These are phyloP conservation scores for Epicoccum nigrum DNA, from an alignment of 2,329 filamentous ascomycete species.

Conservation along the genomic window DNA sequence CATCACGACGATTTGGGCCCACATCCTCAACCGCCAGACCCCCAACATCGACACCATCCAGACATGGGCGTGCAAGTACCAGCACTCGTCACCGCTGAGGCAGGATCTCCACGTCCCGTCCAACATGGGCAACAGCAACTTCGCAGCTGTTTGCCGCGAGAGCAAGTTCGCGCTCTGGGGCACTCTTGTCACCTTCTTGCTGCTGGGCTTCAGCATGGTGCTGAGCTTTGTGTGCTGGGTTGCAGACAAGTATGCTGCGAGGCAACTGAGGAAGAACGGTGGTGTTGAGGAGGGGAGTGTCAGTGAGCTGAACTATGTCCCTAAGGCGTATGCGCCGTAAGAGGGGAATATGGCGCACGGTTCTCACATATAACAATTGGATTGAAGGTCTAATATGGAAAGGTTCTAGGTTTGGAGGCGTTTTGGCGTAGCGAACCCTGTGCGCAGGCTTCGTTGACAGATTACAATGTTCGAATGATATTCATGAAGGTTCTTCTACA, in stretches of 20 bases:
- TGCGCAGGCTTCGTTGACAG: slow-evolving; percentile 7
- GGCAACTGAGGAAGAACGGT: slow-evolving; percentile 42
- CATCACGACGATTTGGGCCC: slow-evolving; percentile 49
- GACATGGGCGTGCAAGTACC: slow-evolving; percentile 50
- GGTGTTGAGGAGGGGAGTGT: slow-evolving; percentile 7
- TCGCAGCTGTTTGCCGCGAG: slow-evolving; percentile 49
- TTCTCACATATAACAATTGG: not conserved
- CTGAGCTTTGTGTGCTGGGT: slow-evolving; percentile 45
- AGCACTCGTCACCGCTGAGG: slow-evolving; percentile 30
- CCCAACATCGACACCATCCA: slow-evolving; percentile 48
- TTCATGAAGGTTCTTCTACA: too few relatives aligned
- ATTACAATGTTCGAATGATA: not conserved
- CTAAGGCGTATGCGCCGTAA: slow-evolving; percentile 14
- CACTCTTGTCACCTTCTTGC: slow-evolving; percentile 49
- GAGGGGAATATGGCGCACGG: not conserved
- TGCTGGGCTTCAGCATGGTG: slow-evolving; percentile 44
- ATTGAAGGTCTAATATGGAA: not conserved
- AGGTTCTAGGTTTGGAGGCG: not conserved
- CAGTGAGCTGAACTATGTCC: slow-evolving; percentile 14
- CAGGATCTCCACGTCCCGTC: slow-evolving; percentile 31
- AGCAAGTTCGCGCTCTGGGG: slow-evolving; percentile 55
- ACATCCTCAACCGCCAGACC: slow-evolving; percentile 44
- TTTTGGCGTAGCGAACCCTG: slow-evolving; percentile 10
- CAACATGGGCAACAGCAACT: slow-evolving; percentile 45
- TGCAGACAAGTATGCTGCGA: slow-evolving; percentile 45